Conservation (phyloP, 1,284 basidiomycete species). For the Sparassis latifolia region DNA sequence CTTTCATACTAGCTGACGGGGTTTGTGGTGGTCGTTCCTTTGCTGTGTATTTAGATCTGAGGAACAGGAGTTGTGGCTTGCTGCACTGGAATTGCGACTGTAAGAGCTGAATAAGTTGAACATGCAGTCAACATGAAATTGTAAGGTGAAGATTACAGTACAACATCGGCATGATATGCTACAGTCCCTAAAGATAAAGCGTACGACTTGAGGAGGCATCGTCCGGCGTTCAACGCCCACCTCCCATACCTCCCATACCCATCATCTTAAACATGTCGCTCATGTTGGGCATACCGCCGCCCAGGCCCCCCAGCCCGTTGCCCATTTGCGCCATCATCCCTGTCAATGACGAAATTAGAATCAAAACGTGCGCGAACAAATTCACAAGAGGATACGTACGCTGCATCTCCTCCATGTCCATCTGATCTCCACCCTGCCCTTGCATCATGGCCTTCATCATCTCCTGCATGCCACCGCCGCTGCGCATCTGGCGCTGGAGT, state of each 20-base stretch:
- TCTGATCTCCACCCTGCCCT: constrained; percentile 75
- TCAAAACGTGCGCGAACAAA: constrained; percentile 2
- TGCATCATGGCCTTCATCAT: constrained; percentile 98
- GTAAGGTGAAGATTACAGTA: too few relatives aligned
- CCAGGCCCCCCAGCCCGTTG: constrained; percentile 44
- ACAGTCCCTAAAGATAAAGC: not conserved
- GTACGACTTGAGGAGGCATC: not conserved
- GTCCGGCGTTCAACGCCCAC: not conserved
- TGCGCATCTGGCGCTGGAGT: constrained; percentile 76
- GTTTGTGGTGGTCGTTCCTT: constrained; percentile 52
- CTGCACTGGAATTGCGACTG: constrained; percentile 11
- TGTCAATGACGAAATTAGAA: constrained; percentile 16
- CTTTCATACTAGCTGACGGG: constrained; percentile 25
- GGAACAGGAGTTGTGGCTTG: constrained; percentile 45
- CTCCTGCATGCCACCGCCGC: constrained; percentile 86
- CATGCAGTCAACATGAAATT: too few relatives aligned
- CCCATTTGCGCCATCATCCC: constrained; percentile 89
- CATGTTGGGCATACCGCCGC: constrained; percentile 59
- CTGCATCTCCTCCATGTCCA: constrained; percentile 86
- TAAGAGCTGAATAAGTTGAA: too few relatives aligned
- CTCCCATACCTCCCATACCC: constrained; percentile 55
- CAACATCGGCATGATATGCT: not conserved
- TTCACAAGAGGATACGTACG: constrained; percentile 35
- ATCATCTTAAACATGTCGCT: constrained; percentile 81
- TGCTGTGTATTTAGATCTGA: constrained; percentile 45